Evolutionary conservation across 1,139 yeast species (phyloP).

Genomic region (Yamadazyma sp.): DNA sequence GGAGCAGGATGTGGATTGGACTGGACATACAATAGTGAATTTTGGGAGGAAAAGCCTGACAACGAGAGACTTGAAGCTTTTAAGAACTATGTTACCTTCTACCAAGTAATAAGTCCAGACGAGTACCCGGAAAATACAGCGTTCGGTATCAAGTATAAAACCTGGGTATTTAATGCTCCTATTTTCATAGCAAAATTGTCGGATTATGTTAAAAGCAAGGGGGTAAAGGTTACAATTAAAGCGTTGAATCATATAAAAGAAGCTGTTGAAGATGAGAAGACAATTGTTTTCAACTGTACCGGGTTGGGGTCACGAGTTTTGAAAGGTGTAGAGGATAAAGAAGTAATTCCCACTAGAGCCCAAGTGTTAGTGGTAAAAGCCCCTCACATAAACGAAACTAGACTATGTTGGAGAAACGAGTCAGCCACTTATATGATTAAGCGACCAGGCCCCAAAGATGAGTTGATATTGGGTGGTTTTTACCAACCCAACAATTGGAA

Average conservation of each 20-base stretch:
- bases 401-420: constrained; percentile 46
- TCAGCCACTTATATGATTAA: constrained; percentile 18
- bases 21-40: constrained; percentile 11
- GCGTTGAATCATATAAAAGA: constrained; percentile 12
- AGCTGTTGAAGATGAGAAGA: constrained; percentile 19
- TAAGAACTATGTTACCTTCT: constrained; percentile 5
- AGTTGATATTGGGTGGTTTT: constrained; percentile 67
- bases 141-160: constrained; percentile 49
- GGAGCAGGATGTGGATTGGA: constrained; percentile 17
- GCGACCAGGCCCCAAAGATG: constrained; percentile 29
- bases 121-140: constrained; percentile 30
- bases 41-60: constrained; percentile 8
- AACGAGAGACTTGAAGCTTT: constrained; percentile 9
- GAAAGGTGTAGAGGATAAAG: constrained; percentile 53
- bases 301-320: constrained; percentile 58
- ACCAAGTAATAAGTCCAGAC: constrained; percentile 1
- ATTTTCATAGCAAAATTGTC: constrained; percentile 16
- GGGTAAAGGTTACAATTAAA: constrained; percentile 12
- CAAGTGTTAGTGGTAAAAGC: constrained; percentile 59
- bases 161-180: constrained; percentile 27
- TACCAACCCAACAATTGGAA: constrained; percentile 58
- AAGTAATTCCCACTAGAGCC: constrained; percentile 60
- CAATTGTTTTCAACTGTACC: constrained; percentile 59
- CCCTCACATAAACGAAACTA: constrained; percentile 44
- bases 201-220: constrained; percentile 11